Base-by-base conservation (phyloP, 2,329 filamentous ascomycete genomes). In the Cryphonectria naterciae region DNA sequence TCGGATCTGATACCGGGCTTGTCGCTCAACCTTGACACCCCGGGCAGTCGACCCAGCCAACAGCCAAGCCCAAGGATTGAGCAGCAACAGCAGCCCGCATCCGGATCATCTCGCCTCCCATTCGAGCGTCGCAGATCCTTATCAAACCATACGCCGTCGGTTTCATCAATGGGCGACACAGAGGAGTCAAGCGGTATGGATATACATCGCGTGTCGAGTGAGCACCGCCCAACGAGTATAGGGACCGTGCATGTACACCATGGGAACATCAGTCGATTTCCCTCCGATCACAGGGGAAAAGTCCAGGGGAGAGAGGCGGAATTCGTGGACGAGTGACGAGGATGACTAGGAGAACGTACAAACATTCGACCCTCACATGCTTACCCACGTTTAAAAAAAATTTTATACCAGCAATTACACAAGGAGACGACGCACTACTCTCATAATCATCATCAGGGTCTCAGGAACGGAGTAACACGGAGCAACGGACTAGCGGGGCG, bases 171-270 rank as follows among this genome's bases (percentile, higher is more conserved):
- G 54, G 83, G 83, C 1, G 82, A 82, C 17, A 82, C 82, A 0
- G 84, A 85, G 32, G 85, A 85, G 25, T 80, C 78, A 76, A 65
- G 73, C 64, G 49, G 75, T 77, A 52, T 79, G 79, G 60, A 75
- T 76, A 52, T 73, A 76, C 25, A 67, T 25, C 68, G 61, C 19
- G 64, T 67, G 22, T 69, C 69, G 19, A 69, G 72, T 19, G 83
- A 85, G 35, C 85, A 88, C 64, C 81, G 85, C 46, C 84, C 86
- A 10, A 85, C 86, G 1, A 89, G 83, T 69, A 85, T 86, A 68
- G 88, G 89, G 28, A 83, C 83, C 68, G 89, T 91, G 32, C 82
- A 85, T 70, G 89, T 91, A 32, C 82, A 85, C 70, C 87, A 89
- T 46, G 87, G 89, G 69, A 87, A 81, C 70, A 85, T 89, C 71